A percentile compares a stretch with the other conserved stretches of the same genome.
Evolutionary conservation across 2,329 filamentous ascomycete genomes (phyloP).

Genomic region (Colletotrichum sp.): DNA sequence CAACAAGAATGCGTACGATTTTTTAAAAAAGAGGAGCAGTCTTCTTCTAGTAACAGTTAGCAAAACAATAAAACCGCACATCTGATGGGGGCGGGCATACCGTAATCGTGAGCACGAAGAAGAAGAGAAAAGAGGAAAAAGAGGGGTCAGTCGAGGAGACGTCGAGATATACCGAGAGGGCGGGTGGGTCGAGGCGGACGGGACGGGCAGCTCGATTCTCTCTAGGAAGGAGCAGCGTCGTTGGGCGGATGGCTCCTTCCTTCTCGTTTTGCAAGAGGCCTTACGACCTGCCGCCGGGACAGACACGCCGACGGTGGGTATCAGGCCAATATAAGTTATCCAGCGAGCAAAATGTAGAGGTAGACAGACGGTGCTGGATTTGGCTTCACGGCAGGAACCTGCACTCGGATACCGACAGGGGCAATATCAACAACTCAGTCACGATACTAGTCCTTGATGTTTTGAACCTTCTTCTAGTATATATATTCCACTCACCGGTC

Average conservation of each 20-base stretch:
- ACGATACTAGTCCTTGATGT: too few species aligned
- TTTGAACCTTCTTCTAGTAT: too few species aligned
- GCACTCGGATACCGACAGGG: too few species aligned
- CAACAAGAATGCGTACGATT: neutral
- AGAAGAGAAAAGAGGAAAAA: neutral
- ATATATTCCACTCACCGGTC: too few species aligned
- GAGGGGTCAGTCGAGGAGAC: neutral
- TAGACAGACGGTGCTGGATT: too few species aligned
- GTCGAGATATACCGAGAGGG: neutral
- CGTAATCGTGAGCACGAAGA: neutral
- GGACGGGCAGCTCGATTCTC: neutral
- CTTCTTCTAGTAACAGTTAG: neutral
- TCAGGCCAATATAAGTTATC: too few species aligned
- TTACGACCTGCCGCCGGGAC: neutral
- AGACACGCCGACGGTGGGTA: too few species aligned
- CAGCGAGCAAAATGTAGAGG: too few species aligned
- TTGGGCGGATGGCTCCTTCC: neutral
- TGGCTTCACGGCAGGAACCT: too few species aligned
- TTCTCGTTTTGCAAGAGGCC: neutral
- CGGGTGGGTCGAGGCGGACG: neutral
- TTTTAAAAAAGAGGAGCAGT: rapidly evolving
- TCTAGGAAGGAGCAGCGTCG: neutral
- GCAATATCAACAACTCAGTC: too few species aligned
- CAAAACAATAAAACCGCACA: neutral
- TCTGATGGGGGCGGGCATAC: neutral